Evolutionary conservation across 2,329 filamentous ascomycete species (phyloP), one percentile per base, ranked within the genome.

Genomic region (Stachybotrys elegans): DNA sequence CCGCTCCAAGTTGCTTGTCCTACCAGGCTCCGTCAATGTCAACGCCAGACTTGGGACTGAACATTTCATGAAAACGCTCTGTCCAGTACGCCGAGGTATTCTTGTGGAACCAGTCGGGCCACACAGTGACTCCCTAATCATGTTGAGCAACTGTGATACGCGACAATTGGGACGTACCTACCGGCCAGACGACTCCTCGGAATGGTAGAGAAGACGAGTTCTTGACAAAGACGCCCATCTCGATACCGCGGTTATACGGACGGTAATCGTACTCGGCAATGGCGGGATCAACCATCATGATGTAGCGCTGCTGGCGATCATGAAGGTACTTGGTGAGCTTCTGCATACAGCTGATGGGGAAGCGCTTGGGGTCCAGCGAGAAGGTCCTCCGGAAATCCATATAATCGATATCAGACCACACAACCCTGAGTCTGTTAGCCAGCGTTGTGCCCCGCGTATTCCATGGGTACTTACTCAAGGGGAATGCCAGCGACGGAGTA

Each of bases 271-370:
- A 68, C 3, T 78, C 78, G 4, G 83, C 83, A 35, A 77, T 68
- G 5, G 79, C 79, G 6, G 83, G 83, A 55, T 92, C 86, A 2
- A 91, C 83, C 79, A 92, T 92, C 35, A 90, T 66, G 27, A 88
- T 74, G 51, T 86, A 87, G 36, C 84, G 75, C 58, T 88, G 84
- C 32, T 84, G 63, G 47, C 79, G 74, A 8, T 65, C 59, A 56
- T 88, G 85, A 0, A 91, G 71, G 36, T 84, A 76, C 23, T 75
- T 67, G 22, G 84, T 79, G 4, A 89, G 63, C 52, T 83, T 73
- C 25, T 76, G 79, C 69, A 88, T 75, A 59, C 74, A 73, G 0
- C 69, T 43, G 14, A 85, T 55, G 1, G 82, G 75, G 56, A 81
- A 87, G 31, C 82, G 68, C 5, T 79, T 69, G 0, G 78, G 75